Base-by-base conservation (phyloP, 2,329 filamentous ascomycete species). In the Aspergillus uvarum region DNA sequence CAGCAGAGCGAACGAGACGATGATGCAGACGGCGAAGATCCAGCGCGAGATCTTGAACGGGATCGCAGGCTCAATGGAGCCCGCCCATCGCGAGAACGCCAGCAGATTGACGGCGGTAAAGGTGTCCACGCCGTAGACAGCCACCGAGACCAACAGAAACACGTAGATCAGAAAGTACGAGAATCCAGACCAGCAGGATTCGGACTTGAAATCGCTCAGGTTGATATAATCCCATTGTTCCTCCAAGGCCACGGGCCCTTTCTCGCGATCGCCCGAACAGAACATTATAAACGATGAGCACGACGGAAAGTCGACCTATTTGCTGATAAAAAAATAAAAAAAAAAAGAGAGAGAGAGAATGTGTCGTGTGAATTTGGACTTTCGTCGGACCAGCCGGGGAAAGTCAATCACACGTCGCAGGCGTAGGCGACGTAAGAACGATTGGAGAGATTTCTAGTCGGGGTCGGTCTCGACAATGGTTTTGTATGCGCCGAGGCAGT, bases 211-310 rank as follows among this genome's bases (percentile, higher is more conserved):
- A 77, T 98, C 94, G 56, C 81, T 74, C 19, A 85, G 76, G 72
- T 82, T 84, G 74, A 98, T 93, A 74, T 93, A 96, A 71, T 93
- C 91, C 94, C 94, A 98, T 82, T 92, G 90, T 79, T 95, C 91
- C 77, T 97, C 94, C 61, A 90, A 87, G 64, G 85, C 83, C 63
- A 94, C 84, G 64, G 89, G 83, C 66, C 82, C 83, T 72, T 89
- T 89, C 63, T 79, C 76, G 67, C 78, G 70, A 63, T 87, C 84
- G 64, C 85, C 84, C 67, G 85, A 81, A 72, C 87, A 90, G 67
- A 84, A 82, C 89, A 92, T 92, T 53, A 71, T 84, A 31, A 21
- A 35, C 3, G 21, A 31, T 3, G 21, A 31, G 26, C 48, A 54
- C 31, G 14, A 49, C 42, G 54, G 48, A 22, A 24, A 55, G 22